phyloP scores from a whole-genome alignment of 495 filamentous ascomycete genomes.

The Acidiella bohemica region DNA sequence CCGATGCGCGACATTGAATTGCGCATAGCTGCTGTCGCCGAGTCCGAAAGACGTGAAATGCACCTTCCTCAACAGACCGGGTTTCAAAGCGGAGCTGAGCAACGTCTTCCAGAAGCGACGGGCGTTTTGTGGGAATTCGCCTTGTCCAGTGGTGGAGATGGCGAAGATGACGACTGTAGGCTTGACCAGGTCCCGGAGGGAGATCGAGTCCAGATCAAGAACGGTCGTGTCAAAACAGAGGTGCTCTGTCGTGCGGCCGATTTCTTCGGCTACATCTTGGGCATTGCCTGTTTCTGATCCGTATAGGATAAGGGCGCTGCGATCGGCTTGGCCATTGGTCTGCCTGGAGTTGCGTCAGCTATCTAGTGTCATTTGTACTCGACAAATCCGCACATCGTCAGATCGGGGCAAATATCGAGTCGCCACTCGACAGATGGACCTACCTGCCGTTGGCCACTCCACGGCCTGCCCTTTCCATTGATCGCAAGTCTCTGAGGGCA shows the following conservation, averaged over 20 bases:
- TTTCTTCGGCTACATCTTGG: conserved; percentile 74
- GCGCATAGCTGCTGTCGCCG: conserved; percentile 86
- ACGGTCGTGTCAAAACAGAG: conserved; percentile 64
- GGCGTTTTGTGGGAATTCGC: conserved; percentile 74
- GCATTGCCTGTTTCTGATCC: conserved; percentile 91
- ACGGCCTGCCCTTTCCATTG: conserved; percentile 18
- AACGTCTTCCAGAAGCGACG: conserved; percentile 74
- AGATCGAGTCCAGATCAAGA: conserved; percentile 59
- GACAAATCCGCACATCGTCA: no score
- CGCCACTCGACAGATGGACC: neutral
- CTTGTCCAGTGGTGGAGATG: conserved; percentile 87
- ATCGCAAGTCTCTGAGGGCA: no score
- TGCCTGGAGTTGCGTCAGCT: no score
- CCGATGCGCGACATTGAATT: conserved; percentile 88
- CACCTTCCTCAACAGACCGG: conserved; percentile 50
- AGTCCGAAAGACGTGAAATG: conserved; percentile 78
- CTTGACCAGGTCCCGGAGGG: conserved; percentile 38
- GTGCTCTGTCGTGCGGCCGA: conserved; percentile 56
- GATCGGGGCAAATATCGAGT: no score
- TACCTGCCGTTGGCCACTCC: conserved; percentile 1
- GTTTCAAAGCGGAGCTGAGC: conserved; percentile 59
- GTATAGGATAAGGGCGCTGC: conserved; percentile 67
- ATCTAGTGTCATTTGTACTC: no score
- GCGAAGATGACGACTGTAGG: conserved; percentile 60
- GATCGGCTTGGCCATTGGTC: no score